phyloP scores from a whole-genome alignment of 345 rosid species.

The Arabidopsis thaliana region TAIR10.1 NC_003074.8:5485001-5485500 shows the following conservation, averaged over 20 bases:
- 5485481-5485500: conserved; percentile 11
- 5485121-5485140: conserved; percentile 14
- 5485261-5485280: background rate
- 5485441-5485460: background rate
- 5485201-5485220: conserved; percentile 3
- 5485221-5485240: background rate
- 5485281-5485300: background rate
- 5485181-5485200: conserved; percentile 2
- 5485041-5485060: conserved; percentile 41
- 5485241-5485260: background rate
- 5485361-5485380: no score
- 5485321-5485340: background rate
- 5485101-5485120: conserved; percentile 41
- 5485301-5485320: conserved; percentile 26
- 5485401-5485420: background rate
- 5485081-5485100: conserved; percentile 48
- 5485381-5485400: background rate
- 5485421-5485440: background rate
- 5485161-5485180: no score
- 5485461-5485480: background rate
- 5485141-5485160: background rate
- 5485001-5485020: conserved; percentile 43
- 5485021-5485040: conserved; percentile 38
- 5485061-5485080: conserved; percentile 54
- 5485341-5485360: background rate